Percentiles rank a stretch among this genome's conserved stretches.
phyloP scores from a whole-genome alignment of 2,329 filamentous ascomycete genomes.

The Epichloe coenophiala region DNA sequence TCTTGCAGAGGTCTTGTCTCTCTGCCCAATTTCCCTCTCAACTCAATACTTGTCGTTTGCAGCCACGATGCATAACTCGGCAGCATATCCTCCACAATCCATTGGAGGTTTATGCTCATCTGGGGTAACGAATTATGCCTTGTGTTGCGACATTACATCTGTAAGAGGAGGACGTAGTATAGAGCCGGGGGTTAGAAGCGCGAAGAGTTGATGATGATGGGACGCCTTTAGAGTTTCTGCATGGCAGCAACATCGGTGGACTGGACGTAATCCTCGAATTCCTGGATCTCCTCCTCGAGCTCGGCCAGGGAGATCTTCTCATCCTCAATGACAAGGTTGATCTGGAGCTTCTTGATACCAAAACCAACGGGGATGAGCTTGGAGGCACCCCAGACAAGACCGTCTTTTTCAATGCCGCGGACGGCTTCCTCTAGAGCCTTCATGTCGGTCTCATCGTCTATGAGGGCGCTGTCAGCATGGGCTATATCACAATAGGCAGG shows the following conservation, averaged over 20 bases:
- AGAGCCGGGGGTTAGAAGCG: background rate
- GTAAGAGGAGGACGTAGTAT: background rate
- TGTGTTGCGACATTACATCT: background rate
- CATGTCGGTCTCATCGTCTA: constrained; percentile 92
- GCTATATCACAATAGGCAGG: background rate
- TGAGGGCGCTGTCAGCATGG: background rate
- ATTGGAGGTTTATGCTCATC: background rate
- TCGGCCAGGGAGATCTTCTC: constrained; percentile 85
- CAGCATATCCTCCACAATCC: background rate
- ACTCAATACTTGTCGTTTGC: background rate
- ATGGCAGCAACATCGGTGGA: constrained; percentile 82
- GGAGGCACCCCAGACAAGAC: constrained; percentile 89
- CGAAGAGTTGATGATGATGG: background rate
- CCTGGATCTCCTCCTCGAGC: constrained; percentile 70
- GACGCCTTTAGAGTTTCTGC: constrained; percentile 66
- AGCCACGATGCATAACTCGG: background rate
- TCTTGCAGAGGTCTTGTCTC: background rate
- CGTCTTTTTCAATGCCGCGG: constrained; percentile 75
- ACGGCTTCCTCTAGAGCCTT: constrained; percentile 66
- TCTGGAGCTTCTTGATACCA: constrained; percentile 98
- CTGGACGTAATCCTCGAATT: constrained; percentile 90
- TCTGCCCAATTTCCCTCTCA: background rate
- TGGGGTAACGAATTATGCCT: background rate
- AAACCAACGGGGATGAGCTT: constrained; percentile 84
- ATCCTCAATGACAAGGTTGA: constrained; percentile 95